phyloP scores from a whole-genome alignment of 2,329 filamentous ascomycete species.

The Emmonsia crescens region DNA sequence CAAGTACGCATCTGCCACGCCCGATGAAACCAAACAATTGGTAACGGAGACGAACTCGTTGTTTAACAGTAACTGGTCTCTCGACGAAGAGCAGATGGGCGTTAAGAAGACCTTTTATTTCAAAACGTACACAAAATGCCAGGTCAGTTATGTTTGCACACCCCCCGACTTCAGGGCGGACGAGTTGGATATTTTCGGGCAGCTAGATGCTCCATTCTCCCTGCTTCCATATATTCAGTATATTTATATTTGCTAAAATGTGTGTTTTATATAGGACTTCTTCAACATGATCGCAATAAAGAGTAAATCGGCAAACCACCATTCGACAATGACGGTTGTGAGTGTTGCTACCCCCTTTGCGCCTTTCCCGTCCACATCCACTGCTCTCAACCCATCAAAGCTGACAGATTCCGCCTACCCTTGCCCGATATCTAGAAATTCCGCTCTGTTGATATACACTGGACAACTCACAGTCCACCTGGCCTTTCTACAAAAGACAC shows the following conservation, averaged over 20 bases:
- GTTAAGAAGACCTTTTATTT: slow-evolving; percentile 31
- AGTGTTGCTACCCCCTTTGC: neutral
- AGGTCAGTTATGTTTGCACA: slow-evolving; percentile 18
- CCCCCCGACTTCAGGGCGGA: neutral
- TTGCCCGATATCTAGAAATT: slow-evolving; percentile 2
- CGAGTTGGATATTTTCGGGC: neutral
- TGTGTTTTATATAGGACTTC: slow-evolving; percentile 21
- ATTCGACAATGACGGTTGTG: slow-evolving; percentile 7
- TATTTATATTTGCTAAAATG: neutral
- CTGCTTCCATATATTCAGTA: too few relatives aligned
- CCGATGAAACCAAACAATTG: neutral
- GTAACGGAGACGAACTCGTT: slow-evolving; percentile 17
- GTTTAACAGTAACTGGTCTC: slow-evolving; percentile 22
- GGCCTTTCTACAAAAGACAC: slow-evolving; percentile 3
- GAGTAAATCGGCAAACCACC: slow-evolving; percentile 15
- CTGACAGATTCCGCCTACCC: neutral
- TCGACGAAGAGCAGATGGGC: slow-evolving; percentile 25
- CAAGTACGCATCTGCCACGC: neutral
- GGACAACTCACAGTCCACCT: slow-evolving; percentile 5
- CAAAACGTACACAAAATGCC: slow-evolving; percentile 29
- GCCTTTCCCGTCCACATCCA: too few relatives aligned
- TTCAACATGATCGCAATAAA: slow-evolving; percentile 27
- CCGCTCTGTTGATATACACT: slow-evolving; percentile 6
- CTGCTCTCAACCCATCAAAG: neutral
- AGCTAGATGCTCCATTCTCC: too few relatives aligned